phyloP scores from a whole-genome alignment of 352 stramenopile genomes.

The Pythium insidiosum region DNA sequence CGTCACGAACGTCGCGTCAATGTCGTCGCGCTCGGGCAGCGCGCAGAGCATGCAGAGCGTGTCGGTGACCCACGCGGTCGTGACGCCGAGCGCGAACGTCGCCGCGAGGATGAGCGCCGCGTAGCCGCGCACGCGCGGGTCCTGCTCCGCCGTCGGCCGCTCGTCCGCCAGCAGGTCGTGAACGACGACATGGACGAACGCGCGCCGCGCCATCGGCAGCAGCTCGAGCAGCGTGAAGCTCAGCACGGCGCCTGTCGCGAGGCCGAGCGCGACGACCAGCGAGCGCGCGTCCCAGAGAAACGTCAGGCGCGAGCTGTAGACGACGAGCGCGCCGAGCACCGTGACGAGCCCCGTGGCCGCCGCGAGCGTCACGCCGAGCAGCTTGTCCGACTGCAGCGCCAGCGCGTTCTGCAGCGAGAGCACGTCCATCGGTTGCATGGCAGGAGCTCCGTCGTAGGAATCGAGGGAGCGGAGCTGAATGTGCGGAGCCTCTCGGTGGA shows the following conservation, averaged over 20 bases:
- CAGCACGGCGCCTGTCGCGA: constrained; percentile 14
- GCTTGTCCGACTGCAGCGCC: constrained; percentile 3
- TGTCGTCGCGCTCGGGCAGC: background rate
- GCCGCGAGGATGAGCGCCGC: constrained; percentile 11
- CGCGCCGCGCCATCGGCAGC: constrained; percentile 4
- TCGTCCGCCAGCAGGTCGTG: background rate
- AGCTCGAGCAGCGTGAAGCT: constrained; percentile 17
- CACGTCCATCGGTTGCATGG: background rate
- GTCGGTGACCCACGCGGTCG: constrained; percentile 13
- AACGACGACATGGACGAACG: constrained; percentile 3
- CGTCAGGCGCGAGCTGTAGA: constrained; percentile 12
- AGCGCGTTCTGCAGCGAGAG: background rate
- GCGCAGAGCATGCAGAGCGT: constrained; percentile 9
- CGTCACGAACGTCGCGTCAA: constrained; percentile 5
- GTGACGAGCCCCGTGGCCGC: constrained; percentile 11
- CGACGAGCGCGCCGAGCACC: constrained; percentile 14
- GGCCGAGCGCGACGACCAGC: constrained; percentile 12
- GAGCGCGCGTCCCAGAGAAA: constrained; percentile 16
- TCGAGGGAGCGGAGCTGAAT: no score
- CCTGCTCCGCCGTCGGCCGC: background rate
- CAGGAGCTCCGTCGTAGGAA: no score
- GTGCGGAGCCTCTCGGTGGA: no score
- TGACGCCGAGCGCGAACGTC: constrained; percentile 9
- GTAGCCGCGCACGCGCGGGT: constrained; percentile 1
- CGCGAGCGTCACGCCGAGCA: constrained; percentile 13